Evolutionary conservation across 768 basidiomycete genomes (phyloP).

Genomic region (Tulasnella sp.): DNA sequence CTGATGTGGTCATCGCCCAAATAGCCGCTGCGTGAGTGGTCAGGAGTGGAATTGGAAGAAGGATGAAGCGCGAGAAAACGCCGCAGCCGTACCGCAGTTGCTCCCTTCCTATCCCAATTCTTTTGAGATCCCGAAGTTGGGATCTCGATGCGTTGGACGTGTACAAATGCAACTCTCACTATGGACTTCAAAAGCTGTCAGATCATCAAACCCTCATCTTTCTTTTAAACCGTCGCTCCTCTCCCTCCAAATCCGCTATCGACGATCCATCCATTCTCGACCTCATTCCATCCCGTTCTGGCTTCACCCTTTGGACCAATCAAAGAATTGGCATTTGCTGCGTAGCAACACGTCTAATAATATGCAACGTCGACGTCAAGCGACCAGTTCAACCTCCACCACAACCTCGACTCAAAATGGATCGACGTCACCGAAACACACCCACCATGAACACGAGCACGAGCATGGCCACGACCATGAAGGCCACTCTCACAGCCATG

Average conservation of each 20-base stretch:
- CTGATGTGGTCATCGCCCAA: neutral
- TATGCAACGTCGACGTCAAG: neutral
- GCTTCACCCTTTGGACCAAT: neutral
- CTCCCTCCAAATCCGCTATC: neutral
- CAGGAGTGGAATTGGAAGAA: neutral
- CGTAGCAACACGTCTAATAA: neutral
- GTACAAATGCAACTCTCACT: neutral
- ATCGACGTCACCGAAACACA: neutral
- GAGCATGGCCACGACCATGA: conserved; percentile 22
- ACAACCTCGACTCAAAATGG: neutral
- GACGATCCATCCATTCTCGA: neutral
- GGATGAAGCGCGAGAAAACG: neutral
- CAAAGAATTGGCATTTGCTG: neutral
- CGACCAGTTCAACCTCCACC: neutral
- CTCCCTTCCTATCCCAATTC: neutral
- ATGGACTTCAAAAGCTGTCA: neutral
- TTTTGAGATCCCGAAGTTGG: neutral
- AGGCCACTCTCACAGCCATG: conserved; percentile 43
- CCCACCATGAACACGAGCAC: neutral
- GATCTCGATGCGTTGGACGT: neutral
- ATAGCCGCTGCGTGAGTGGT: neutral
- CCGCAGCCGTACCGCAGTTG: neutral
- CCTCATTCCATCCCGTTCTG: neutral
- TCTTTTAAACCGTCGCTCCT: neutral
- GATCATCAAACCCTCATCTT: neutral